Percentiles rank a stretch among this genome's conserved stretches.
phyloP scores from a whole-genome alignment of 257 asterid genomes.

The Solanum corneliomulleri region DNA sequence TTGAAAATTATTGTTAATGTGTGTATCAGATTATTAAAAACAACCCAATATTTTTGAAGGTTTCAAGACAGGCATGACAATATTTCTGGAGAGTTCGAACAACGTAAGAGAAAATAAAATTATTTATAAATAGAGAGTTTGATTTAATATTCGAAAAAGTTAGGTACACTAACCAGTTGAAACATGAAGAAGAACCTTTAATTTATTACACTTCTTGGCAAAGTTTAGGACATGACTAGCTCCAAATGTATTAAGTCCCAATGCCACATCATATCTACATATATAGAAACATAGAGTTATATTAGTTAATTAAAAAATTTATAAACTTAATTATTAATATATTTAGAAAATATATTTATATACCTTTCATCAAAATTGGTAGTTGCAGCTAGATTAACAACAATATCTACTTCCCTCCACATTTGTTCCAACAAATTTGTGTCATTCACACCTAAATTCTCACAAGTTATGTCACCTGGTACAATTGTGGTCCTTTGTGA shows the following conservation, averaged over 20 bases:
- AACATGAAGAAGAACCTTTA: constrained; percentile 56
- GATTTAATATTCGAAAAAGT: neutral
- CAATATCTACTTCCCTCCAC: constrained; percentile 64
- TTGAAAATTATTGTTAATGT: too few relatives aligned
- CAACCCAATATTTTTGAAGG: neutral
- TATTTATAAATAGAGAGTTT: too few relatives aligned
- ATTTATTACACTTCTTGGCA: constrained; percentile 33
- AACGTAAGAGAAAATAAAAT: neutral
- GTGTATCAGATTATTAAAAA: neutral
- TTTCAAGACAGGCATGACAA: neutral
- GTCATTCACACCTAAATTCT: constrained; percentile 69
- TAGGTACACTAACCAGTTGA: constrained; percentile 53
- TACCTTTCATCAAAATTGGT: constrained; percentile 92
- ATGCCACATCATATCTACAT: constrained; percentile 61
- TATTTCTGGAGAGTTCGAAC: neutral
- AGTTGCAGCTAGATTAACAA: constrained; percentile 80
- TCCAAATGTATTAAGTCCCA: constrained; percentile 61
- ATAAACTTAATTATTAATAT: neutral
- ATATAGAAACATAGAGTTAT: neutral
- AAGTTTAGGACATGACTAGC: constrained; percentile 48
- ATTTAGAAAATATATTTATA: too few relatives aligned
- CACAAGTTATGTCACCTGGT: constrained; percentile 64
- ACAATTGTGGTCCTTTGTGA: constrained; percentile 42
- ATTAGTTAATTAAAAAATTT: neutral
- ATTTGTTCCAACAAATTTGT: constrained; percentile 39